Evolutionary conservation across 2,329 filamentous ascomycete genomes (phyloP).

Genomic region (Emydomyces testavorans): DNA sequence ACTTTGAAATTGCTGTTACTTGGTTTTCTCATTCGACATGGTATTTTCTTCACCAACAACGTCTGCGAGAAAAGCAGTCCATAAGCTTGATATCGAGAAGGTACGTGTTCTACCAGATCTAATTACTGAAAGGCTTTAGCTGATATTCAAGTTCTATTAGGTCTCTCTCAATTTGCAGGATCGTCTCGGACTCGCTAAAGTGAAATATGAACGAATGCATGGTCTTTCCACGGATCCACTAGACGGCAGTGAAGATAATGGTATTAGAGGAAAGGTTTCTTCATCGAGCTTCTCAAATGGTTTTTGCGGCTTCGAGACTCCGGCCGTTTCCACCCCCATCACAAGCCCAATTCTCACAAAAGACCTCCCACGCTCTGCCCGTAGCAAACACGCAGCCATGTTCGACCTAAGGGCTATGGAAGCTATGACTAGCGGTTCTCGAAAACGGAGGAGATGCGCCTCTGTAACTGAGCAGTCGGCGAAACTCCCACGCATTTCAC

Average conservation of each 20-base stretch:
- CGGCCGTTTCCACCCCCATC: conserved; percentile 70
- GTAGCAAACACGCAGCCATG: conserved; percentile 35
- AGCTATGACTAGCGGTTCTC: conserved; percentile 39
- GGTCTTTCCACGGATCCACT: conserved; percentile 67
- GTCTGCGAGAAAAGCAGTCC: conserved; percentile 30
- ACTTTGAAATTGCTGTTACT: conserved; percentile 12
- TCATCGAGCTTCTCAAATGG: conserved; percentile 84
- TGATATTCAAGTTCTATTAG: conserved; percentile 40
- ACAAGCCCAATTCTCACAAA: conserved; percentile 78
- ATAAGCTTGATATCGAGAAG: conserved; percentile 34
- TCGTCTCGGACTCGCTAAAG: conserved; percentile 85
- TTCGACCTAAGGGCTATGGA: conserved; percentile 35
- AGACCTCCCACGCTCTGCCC: conserved; percentile 51
- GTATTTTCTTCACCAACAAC: conserved; percentile 22
- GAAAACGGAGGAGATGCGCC: conserved; percentile 62
- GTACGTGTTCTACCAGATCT: conserved; percentile 19
- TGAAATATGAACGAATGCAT: conserved; percentile 94
- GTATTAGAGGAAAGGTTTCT: conserved; percentile 56
- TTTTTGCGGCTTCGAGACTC: conserved; percentile 39
- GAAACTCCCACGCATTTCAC: conserved; percentile 52
- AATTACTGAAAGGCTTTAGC: conserved; percentile 1
- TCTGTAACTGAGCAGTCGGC: conserved; percentile 41
- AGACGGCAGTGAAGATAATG: conserved; percentile 67
- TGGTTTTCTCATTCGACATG: conserved; percentile 21
- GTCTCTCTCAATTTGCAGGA: conserved; percentile 89